These are phyloP conservation scores for Hemisphaericaspora xylanilytica DNA, from an alignment of 1,139 yeast species.

Conservation along the genomic window DNA sequence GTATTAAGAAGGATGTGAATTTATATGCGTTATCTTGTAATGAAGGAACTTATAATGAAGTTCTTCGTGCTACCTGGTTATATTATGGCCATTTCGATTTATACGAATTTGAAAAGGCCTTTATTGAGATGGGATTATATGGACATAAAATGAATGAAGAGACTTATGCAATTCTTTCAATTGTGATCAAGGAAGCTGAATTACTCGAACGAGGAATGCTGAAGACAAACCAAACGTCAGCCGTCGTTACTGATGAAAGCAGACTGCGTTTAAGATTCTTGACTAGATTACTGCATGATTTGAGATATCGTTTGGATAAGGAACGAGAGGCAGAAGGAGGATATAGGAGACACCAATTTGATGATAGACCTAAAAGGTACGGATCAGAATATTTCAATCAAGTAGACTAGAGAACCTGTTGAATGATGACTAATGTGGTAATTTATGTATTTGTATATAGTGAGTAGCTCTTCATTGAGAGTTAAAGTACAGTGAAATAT, in stretches of 20 bases:
- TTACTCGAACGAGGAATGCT: conserved; percentile 21
- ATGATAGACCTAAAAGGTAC: background rate
- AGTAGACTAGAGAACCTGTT: conserved; percentile 8
- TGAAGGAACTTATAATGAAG: conserved; percentile 44
- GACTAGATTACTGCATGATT: background rate
- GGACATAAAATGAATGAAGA: conserved; percentile 40
- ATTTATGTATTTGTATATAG: background rate
- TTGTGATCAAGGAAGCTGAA: conserved; percentile 37
- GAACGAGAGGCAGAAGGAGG: background rate
- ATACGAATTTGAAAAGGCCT: conserved; percentile 33
- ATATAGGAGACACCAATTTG: background rate
- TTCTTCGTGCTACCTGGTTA: conserved; percentile 38
- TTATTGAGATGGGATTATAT: conserved; percentile 41
- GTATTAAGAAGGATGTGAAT: conserved; percentile 31
- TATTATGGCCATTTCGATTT: conserved; percentile 38
- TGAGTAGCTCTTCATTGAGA: too few relatives aligned
- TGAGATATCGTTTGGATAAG: background rate
- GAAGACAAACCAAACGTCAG: background rate
- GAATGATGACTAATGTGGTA: conserved; percentile 20
- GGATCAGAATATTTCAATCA: background rate
- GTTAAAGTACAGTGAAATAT: too few relatives aligned
- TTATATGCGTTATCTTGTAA: conserved; percentile 38
- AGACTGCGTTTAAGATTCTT: background rate
- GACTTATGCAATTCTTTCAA: conserved; percentile 38
- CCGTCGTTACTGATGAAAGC: background rate